phyloP scores from a whole-genome alignment of 176 grass and related monocot species.

The Areca catechu region DNA sequence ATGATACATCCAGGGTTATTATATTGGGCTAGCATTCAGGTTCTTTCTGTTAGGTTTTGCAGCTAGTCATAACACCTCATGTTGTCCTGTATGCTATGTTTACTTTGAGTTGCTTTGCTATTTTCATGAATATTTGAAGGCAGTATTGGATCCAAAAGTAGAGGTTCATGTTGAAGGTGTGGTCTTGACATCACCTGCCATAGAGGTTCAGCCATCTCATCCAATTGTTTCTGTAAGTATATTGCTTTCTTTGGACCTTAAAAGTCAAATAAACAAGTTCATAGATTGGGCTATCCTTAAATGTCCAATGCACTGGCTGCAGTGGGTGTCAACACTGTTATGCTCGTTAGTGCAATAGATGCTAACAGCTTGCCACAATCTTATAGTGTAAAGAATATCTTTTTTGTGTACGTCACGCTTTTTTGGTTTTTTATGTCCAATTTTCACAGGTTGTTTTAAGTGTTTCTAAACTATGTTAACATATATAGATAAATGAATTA shows the following conservation, averaged over 20 bases:
- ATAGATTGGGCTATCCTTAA: no score
- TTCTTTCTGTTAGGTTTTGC: not conserved
- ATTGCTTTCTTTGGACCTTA: not conserved
- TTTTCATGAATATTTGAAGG: slow-evolving; percentile 32
- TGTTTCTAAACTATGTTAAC: no score
- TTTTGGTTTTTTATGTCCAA: no score
- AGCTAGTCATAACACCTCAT: not conserved
- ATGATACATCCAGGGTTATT: not conserved
- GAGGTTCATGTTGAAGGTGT: slow-evolving; percentile 38
- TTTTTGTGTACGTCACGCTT: no score
- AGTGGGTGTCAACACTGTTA: no score
- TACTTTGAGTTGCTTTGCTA: not conserved
- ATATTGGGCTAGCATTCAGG: not conserved
- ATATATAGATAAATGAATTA: no score
- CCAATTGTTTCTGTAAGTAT: slow-evolving; percentile 42
- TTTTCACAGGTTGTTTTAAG: no score
- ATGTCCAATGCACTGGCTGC: no score
- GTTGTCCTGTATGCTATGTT: not conserved
- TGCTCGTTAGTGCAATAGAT: no score
- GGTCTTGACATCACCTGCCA: slow-evolving; percentile 70
- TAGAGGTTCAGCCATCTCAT: slow-evolving; percentile 63
- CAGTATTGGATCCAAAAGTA: slow-evolving; percentile 64
- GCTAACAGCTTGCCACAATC: no score
- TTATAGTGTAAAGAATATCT: no score
- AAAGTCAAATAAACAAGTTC: no score